These are phyloP conservation scores for Lasiosphaeriaceae sp. DNA, from an alignment of 495 filamentous ascomycete species.

Conservation along the genomic window DNA sequence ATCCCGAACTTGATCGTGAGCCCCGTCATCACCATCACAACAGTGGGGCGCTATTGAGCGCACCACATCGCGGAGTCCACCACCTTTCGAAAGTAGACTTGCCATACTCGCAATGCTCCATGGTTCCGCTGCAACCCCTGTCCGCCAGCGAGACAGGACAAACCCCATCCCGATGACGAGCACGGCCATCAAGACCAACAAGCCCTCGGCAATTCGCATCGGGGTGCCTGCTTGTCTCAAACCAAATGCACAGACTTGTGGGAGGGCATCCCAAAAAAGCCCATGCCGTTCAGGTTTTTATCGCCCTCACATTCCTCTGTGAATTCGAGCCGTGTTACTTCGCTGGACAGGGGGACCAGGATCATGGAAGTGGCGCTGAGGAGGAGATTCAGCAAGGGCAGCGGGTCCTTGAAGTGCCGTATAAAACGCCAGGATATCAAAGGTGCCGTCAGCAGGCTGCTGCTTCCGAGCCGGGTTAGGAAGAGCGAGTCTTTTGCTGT, in stretches of 20 bases:
- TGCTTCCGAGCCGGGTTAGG: neutral
- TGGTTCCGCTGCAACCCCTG: neutral
- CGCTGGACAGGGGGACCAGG: neutral
- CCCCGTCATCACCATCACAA: neutral
- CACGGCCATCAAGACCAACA: neutral
- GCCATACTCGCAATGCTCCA: conserved; percentile 7
- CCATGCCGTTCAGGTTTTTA: neutral
- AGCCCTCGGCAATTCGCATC: neutral
- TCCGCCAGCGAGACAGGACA: neutral
- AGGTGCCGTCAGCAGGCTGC: neutral
- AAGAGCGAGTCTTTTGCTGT: neutral
- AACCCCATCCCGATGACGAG: neutral
- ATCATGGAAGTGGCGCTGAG: neutral
- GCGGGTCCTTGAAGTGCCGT: neutral
- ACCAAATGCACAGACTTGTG: neutral
- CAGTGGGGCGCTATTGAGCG: neutral
- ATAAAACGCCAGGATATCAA: neutral
- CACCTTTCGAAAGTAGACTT: neutral
- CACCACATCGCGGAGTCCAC: neutral
- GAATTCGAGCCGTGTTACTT: neutral
- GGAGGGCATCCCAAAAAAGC: neutral
- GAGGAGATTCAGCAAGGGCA: neutral
- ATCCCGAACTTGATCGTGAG: neutral
- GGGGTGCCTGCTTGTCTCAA: neutral
- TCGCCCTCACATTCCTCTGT: neutral